phyloP scores from a whole-genome alignment of 345 rosid species.

The Citropsis articulata region DNA sequence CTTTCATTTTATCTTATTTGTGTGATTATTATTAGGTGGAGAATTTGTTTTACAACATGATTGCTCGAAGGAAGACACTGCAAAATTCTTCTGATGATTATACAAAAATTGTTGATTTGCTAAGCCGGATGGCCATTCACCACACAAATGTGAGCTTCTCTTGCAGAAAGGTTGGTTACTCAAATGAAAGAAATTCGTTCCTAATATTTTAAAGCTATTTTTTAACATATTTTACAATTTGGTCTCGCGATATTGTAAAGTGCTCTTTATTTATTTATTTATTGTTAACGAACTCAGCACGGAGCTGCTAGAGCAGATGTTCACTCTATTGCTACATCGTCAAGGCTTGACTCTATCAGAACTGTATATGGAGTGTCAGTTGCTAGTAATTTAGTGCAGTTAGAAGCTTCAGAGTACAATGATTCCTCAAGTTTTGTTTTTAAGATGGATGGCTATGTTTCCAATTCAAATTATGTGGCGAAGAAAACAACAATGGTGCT shows the following conservation, averaged over 20 bases:
- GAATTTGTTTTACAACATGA: conserved; percentile 94
- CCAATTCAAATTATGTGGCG: conserved; percentile 72
- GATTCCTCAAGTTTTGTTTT: conserved; percentile 58
- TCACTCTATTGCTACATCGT: conserved; percentile 62
- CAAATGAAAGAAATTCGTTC: conserved; percentile 9
- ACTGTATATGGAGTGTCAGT: conserved; percentile 75
- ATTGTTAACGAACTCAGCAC: conserved; percentile 46
- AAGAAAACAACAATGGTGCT: conserved; percentile 94
- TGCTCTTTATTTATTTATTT: conserved; percentile 18
- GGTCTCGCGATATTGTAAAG: not conserved
- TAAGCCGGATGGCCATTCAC: conserved; percentile 89
- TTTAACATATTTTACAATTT: not conserved
- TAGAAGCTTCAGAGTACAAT: conserved; percentile 49
- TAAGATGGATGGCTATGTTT: conserved; percentile 76
- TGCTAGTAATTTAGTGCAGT: conserved; percentile 65
- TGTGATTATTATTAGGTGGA: conserved; percentile 53
- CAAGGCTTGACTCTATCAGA: conserved; percentile 78
- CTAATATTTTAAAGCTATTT: not conserved
- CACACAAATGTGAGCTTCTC: conserved; percentile 75
- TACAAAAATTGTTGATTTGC: conserved; percentile 79
- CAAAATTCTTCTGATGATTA: conserved; percentile 91
- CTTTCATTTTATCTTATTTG: not conserved
- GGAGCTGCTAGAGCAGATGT: conserved; percentile 94
- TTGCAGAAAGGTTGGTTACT: conserved; percentile 75
- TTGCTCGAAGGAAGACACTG: conserved; percentile 88